Evolutionary conservation across 768 basidiomycete genomes (phyloP), one percentile per base, ranked within the genome.

Genomic region (Mycena crocata): DNA sequence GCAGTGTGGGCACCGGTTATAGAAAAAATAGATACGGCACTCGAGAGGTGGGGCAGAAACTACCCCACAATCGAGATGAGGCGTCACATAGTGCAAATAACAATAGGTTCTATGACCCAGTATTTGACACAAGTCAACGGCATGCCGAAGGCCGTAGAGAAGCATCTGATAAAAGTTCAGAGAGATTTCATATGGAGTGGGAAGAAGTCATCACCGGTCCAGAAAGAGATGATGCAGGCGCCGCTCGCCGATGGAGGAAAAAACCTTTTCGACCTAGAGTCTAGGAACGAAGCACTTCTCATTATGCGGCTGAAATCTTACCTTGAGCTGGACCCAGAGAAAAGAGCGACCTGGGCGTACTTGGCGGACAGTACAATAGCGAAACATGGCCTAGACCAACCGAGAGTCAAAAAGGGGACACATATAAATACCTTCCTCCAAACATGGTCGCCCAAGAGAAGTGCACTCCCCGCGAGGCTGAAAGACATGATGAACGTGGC

Each of bases 361-460:
- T 39, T 79, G 0, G 76, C 77, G 28, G 78, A 82, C 61, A 69
- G 49, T 2, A 28, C 76, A 0, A 62, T 79, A 23, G 63, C 63
- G 1, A 23, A 39, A 7, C 32, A 15, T 7, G 32, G 5, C 9
- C 30, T 2, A 34, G 13, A 34, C 50, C 34, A n/a, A 5, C 42
- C 54, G 19, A n/a, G n/a, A n/a, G n/a, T n/a, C n/a, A n/a, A n/a
- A n/a, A 55, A 40, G 1, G 54, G 54, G 3, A 32, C 54, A 40
- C 54, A 55, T 8, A 21, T 55, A 40, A 55, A 42, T 35, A 42
- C 28, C 37, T 54, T 37, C 21, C 2, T 26, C 9, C 51, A 54
- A 26, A n/a, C 5, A 6, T 54, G 30, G 30, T 24, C 35, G 3
- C 54, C 54, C 5, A 40, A 40, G 8, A 13, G 23, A 2, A 13